Evolutionary conservation across 306 rosid genomes (phyloP).

Genomic region (Rubus parviflorus): DNA sequence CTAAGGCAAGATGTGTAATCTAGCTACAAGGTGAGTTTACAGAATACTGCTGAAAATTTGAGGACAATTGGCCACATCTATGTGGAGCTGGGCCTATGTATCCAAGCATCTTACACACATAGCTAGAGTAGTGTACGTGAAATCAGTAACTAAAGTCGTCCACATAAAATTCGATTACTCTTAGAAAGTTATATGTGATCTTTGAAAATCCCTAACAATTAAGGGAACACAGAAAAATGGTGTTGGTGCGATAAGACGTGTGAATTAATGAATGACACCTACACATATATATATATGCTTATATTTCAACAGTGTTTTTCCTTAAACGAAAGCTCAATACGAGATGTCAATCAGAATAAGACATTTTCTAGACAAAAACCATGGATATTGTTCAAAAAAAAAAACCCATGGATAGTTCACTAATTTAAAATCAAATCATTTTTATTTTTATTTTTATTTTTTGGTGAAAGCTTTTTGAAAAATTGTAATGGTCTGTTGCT

Average conservation of each 20-base stretch:
- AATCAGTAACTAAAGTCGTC: not conserved
- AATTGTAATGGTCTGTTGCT: not conserved
- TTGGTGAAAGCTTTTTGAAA: too few relatives aligned
- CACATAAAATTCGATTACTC: not conserved
- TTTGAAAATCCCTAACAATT: not conserved
- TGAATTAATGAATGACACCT: not conserved
- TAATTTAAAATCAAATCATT: not conserved
- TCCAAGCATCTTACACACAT: not conserved
- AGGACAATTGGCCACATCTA: not conserved
- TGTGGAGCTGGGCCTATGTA: not conserved
- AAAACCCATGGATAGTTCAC: too few relatives aligned
- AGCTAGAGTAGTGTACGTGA: not conserved
- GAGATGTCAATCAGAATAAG: constrained; percentile 6
- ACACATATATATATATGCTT: not conserved
- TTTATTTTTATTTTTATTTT: too few relatives aligned
- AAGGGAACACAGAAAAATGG: not conserved
- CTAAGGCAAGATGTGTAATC: too few relatives aligned
- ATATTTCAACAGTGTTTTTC: not conserved
- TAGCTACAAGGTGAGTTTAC: not conserved
- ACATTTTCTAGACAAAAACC: not conserved
- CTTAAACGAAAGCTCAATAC: constrained; percentile 9
- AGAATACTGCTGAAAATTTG: not conserved
- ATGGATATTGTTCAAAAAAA: too few relatives aligned
- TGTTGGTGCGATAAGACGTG: not conserved
- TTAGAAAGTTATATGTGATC: not conserved